These are phyloP conservation scores for Coemansia sp. DNA, from an alignment of 192 early-diverging fungal genomes.

Conservation along the genomic window DNA sequence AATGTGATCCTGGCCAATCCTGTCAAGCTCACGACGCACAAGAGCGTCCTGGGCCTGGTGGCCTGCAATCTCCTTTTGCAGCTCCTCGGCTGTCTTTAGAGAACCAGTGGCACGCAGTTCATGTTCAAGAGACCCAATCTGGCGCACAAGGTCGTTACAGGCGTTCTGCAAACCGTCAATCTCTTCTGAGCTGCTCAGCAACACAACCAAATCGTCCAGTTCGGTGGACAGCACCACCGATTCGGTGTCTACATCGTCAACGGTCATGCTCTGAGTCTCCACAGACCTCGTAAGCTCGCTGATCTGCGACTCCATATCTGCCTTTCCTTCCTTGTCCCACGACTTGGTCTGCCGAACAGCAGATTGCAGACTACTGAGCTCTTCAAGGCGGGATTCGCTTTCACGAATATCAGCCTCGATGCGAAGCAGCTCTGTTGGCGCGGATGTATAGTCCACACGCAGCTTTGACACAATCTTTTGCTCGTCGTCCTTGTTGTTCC, in stretches of 20 bases:
- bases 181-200: constrained; percentile 27
- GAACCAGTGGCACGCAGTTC: constrained; percentile 64
- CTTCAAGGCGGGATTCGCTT: constrained; percentile 24
- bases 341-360: constrained; percentile 39
- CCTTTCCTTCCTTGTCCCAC: constrained; percentile 32
- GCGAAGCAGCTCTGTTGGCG: constrained; percentile 41
- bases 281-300: constrained; percentile 39
- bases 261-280: constrained; percentile 29
- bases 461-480: constrained; percentile 38
- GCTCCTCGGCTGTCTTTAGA: constrained; percentile 66
- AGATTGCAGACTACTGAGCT: constrained; percentile 26
- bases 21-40: constrained; percentile 59
- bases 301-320: constrained; percentile 51
- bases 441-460: constrained; percentile 43
- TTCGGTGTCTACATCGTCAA: constrained; percentile 26
- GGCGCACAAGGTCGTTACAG: constrained; percentile 34
- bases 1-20: constrained; percentile 55
- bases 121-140: constrained; percentile 51
- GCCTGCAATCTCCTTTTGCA: constrained; percentile 60
- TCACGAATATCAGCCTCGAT: constrained; percentile 33
- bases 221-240: constrained; percentile 12
- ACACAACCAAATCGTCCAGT: constrained; percentile 17
- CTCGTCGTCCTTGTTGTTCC: constrained; percentile 58
- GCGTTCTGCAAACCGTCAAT: constrained; percentile 43
- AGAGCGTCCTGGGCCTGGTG: constrained; percentile 42